Percentiles rank a stretch among this genome's conserved stretches.
phyloP scores from a whole-genome alignment of 371 early-diverging fungal genomes.

The Choanephora cucurbitarum region DNA sequence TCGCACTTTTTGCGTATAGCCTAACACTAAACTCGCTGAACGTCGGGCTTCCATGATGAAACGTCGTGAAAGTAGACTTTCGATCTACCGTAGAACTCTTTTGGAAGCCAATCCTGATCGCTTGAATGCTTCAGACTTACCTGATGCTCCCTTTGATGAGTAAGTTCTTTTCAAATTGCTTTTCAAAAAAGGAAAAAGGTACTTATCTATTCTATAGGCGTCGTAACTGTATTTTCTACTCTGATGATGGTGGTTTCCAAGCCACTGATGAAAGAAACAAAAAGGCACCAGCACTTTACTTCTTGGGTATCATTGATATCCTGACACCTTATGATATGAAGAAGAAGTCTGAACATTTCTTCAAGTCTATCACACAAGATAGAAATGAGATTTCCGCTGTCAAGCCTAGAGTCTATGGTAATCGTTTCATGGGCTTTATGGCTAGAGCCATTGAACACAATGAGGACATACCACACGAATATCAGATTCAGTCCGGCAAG shows the following conservation, averaged over 20 bases:
- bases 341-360: slow-evolving; percentile 89
- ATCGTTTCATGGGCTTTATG: slow-evolving; percentile 91
- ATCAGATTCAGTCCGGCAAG: slow-evolving; percentile 17
- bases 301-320: slow-evolving; percentile 96
- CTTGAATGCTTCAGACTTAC: slow-evolving; percentile 54
- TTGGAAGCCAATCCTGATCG: slow-evolving; percentile 70
- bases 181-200: background rate
- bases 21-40: slow-evolving; percentile 52
- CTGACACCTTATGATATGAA: slow-evolving; percentile 92
- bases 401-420: slow-evolving; percentile 85
- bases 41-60: slow-evolving; percentile 41
- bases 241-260: slow-evolving; percentile 90
- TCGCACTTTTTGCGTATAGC: slow-evolving; percentile 18
- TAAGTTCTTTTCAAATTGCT: too few species aligned
- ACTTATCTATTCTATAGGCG: slow-evolving; percentile 44
- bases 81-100: slow-evolving; percentile 69
- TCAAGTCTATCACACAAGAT: slow-evolving; percentile 81
- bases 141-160: slow-evolving; percentile 51
- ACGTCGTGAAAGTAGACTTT: slow-evolving; percentile 65
- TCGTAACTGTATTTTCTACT: slow-evolving; percentile 79
- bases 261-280: slow-evolving; percentile 77
- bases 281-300: slow-evolving; percentile 79
- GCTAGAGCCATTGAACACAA: slow-evolving; percentile 45
- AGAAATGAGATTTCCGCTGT: slow-evolving; percentile 87
- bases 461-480: slow-evolving; percentile 48